Evolutionary conservation across 192 early-diverging fungal genomes (phyloP).

Genomic region (Backusella circina): DNA sequence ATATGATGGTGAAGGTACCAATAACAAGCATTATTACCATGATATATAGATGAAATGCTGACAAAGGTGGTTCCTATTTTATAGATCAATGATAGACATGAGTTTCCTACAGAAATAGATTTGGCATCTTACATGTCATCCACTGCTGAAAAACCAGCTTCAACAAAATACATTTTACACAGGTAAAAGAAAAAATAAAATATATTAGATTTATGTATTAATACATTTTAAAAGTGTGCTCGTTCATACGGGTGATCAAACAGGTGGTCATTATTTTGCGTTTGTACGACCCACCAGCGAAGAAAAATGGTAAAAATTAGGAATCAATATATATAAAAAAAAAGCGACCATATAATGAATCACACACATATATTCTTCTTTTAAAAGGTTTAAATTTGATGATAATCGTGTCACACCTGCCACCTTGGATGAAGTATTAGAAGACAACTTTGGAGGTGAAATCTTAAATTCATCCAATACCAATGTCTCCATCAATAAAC

Average conservation of each 20-base stretch:
- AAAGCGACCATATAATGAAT: neutral
- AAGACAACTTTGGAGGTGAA: conserved; percentile 94
- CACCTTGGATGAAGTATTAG: conserved; percentile 77
- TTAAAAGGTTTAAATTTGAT: conserved; percentile 74
- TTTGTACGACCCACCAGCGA: conserved; percentile 77
- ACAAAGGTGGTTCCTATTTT: neutral
- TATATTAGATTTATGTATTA: neutral
- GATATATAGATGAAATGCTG: neutral
- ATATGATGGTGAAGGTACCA: conserved; percentile 67
- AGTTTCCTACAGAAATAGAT: conserved; percentile 87
- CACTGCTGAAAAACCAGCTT: conserved; percentile 51
- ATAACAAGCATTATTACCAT: neutral
- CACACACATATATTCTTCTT: too few species aligned
- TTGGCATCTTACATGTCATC: conserved; percentile 73
- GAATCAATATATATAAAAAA: neutral
- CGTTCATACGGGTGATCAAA: conserved; percentile 90
- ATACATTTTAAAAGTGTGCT: conserved; percentile 56
- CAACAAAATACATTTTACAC: conserved; percentile 79
- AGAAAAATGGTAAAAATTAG: conserved; percentile 59
- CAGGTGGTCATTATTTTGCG: conserved; percentile 94
- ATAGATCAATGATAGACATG: conserved; percentile 91
- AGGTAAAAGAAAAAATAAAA: conserved; percentile 17
- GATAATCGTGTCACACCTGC: conserved; percentile 91
- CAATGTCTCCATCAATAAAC: conserved; percentile 51
- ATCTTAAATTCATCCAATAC: neutral